These are phyloP conservation scores for Ustilago vetiveriae DNA, from an alignment of 1,284 basidiomycete species.

Conservation along the genomic window DNA sequence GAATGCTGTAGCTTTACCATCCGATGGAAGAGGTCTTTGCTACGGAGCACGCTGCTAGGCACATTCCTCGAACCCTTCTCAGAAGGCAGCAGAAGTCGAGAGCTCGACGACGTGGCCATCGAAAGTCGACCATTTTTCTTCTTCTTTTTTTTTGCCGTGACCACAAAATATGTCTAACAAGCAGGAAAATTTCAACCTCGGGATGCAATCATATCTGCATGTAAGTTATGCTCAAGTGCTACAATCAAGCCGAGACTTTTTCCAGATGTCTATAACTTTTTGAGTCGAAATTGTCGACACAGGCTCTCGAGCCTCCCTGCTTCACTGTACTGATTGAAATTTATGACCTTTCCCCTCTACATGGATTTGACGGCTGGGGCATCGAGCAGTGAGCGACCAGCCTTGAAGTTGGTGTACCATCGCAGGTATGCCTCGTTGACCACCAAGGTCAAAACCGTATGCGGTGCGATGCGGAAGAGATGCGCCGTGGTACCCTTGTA, in stretches of 20 bases:
- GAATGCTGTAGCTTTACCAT: not conserved
- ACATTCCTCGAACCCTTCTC: slow-evolving; percentile 23
- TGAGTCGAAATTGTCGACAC: too few relatives aligned
- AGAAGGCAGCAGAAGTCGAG: not conserved
- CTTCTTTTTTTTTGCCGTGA: too few relatives aligned
- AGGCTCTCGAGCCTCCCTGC: too few relatives aligned
- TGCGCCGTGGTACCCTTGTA: slow-evolving; percentile 67
- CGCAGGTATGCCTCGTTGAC: slow-evolving; percentile 57
- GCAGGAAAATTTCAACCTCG: too few relatives aligned
- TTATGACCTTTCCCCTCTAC: slow-evolving; percentile 1
- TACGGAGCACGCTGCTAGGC: slow-evolving; percentile 1
- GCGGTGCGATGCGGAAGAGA: slow-evolving; percentile 63
- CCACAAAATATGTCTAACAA: too few relatives aligned
- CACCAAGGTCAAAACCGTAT: slow-evolving; percentile 62
- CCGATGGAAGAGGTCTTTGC: slow-evolving; percentile 1
- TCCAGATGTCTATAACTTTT: too few relatives aligned
- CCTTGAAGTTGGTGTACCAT: slow-evolving; percentile 55
- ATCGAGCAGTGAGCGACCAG: slow-evolving; percentile 42
- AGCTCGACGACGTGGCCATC: slow-evolving; percentile 10
- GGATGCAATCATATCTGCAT: too few relatives aligned
- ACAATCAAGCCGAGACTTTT: too few relatives aligned
- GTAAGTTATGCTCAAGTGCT: too few relatives aligned
- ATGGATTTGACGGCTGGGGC: slow-evolving; percentile 30
- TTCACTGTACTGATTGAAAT: not conserved
- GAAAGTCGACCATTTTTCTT: too few relatives aligned